Percentiles rank a stretch among this genome's conserved stretches.
These are phyloP conservation scores for Podaxis sp. DNA, from an alignment of 768 basidiomycete species.

Conservation along the genomic window DNA sequence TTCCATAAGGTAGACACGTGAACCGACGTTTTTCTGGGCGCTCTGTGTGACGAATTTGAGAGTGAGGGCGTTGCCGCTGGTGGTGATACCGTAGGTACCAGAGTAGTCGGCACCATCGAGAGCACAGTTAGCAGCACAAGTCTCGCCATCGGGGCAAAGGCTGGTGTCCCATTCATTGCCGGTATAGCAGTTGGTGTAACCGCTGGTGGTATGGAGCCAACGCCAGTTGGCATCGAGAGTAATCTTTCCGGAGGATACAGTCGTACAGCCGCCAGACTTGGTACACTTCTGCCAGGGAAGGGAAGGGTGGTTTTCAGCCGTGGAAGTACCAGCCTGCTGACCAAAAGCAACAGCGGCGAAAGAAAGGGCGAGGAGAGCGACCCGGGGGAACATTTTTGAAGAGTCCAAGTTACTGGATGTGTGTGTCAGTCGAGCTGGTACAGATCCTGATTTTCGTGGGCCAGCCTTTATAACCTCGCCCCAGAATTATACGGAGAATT, in stretches of 20 bases:
- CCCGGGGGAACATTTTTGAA: constrained; percentile 1
- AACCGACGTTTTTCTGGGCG: constrained; percentile 10
- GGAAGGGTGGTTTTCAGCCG: constrained; percentile 8
- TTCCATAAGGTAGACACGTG: constrained; percentile 12
- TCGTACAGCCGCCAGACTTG: constrained; percentile 5
- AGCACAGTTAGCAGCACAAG: constrained; percentile 8
- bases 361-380: constrained; percentile 6
- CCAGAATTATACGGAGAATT: background rate
- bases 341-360: constrained; percentile 8
- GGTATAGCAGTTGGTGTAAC: constrained; percentile 12
- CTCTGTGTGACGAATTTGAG: constrained; percentile 13
- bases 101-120: constrained; percentile 12
- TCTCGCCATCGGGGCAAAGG: constrained; percentile 4
- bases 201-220: constrained; percentile 7
- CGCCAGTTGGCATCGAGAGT: constrained; percentile 12
- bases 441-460: background rate
- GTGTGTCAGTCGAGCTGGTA: background rate
- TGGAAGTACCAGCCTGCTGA: constrained; percentile 12
- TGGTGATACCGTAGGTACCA: constrained; percentile 11
- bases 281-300: constrained; percentile 13
- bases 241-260: constrained; percentile 3
- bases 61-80: constrained; percentile 10
- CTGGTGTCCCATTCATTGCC: constrained; percentile 10
- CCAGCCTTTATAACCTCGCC: background rate
- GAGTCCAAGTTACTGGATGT: background rate